Evolutionary conservation across 306 rosid genomes (phyloP), one percentile per base, ranked within the genome.

Genomic region (Spatholobus suberectus): DNA sequence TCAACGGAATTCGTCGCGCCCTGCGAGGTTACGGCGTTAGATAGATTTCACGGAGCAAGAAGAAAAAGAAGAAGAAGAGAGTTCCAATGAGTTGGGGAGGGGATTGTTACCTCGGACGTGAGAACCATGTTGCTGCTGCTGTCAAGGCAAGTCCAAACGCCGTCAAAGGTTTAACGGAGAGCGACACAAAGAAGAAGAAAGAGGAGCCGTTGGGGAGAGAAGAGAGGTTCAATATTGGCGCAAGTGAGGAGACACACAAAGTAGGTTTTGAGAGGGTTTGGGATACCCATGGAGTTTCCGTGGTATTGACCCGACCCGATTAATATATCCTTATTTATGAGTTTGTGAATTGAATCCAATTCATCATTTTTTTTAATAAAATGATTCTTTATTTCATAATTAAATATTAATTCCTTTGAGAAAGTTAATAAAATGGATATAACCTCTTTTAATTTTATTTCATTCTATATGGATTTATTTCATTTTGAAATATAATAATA

Each of bases 1-100:
- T 89, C 82, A 1, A 92, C 90, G 24, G 83, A 74, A 72, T 90
- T 89, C 5, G 97, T 84, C 7, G 90, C 90, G n/a, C 81, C 91
- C 98, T 91, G 90, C 75, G 12, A 87, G 24, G 47, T 65, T 40
- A 44, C 58, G 13, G 40, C 3, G 58, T 44, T 14, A 70, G 23
- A 34, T n/a, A 58, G 9, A 10, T 43, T 41, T 21, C 4, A 21
- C 4, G 8, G 51, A 67, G 26, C 12, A 65, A 68, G 15, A 7
- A 4, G 2, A 55, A 21, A 8, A 34, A 21, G 15, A n/a, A n/a
- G n/a, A n/a, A n/a, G n/a, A n/a, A n/a, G 27, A 21, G 52, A 38
- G 55, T 11, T 21, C 0, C 20, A 5, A 0, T 21, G 37, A 29
- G 32, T 65, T 37, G 3, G 4, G 10, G 18, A 68, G 13, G 5